These are phyloP conservation scores for Reutealis trisperma DNA, from an alignment of 345 rosid genomes.

Conservation along the genomic window DNA sequence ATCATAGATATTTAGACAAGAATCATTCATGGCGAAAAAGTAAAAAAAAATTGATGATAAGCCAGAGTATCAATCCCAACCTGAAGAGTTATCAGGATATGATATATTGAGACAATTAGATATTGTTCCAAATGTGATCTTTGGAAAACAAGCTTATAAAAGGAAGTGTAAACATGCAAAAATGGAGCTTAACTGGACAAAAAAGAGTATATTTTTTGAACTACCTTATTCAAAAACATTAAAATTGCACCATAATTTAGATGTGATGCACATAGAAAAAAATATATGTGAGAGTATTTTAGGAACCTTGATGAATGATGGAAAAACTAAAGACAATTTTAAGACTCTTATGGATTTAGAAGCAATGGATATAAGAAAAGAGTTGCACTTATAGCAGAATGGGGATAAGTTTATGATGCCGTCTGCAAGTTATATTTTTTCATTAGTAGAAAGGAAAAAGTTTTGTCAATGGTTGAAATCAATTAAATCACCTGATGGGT, in stretches of 20 bases:
- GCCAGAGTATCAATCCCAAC: background rate
- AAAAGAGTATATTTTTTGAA: background rate
- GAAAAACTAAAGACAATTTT: background rate
- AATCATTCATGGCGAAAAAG: background rate
- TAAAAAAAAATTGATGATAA: constrained; percentile 6
- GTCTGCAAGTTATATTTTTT: background rate
- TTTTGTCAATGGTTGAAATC: background rate
- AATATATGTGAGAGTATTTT: background rate
- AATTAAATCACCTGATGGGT: background rate
- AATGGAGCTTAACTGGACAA: background rate
- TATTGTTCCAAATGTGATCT: background rate
- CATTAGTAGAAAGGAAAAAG: background rate
- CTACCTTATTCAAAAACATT: background rate
- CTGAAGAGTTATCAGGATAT: background rate
- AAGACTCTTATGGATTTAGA: background rate
- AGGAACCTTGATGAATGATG: background rate
- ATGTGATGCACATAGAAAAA: background rate
- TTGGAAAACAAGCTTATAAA: background rate
- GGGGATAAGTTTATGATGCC: background rate
- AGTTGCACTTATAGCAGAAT: background rate
- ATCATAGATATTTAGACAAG: background rate
- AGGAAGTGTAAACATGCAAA: background rate
- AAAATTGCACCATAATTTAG: background rate
- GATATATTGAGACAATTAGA: background rate
- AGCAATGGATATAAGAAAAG: background rate